Base-by-base conservation (phyloP, 345 rosid genomes). In the Corymbia maculata region DNA sequence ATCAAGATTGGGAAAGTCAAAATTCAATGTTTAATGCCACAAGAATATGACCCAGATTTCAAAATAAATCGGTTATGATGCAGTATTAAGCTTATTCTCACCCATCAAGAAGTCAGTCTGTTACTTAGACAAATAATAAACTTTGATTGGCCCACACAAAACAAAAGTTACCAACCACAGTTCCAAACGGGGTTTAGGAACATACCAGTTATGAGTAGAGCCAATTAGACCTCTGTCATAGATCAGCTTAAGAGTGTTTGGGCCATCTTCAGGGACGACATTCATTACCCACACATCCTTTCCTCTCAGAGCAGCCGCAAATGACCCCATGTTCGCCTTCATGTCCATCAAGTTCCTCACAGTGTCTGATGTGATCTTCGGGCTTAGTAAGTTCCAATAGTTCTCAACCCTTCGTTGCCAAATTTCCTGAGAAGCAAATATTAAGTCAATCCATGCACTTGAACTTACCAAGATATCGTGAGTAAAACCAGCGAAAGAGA, bases 221-320 rank as follows among this genome's bases (percentile, higher is more conserved):
- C 99, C 97, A 44, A 97, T 96, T 59, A 97, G 89, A 90, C 99
- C 98, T 86, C 99, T 92, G 92, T 97, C 99, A 70, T 96, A 96
- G 87, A 97, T 92, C 87, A 96, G 87, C 93, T 96, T 96, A 19
- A 97, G 91, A 21, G 97, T 97, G 93, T 96, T 96, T 47, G 96
- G 98, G 80, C 98, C 98, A 21, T 96, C 96, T 51, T 94, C 93
- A 7, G 96, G 93, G 87, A 95, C 95, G 36, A 96, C 98, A 91
- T 95, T 95, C 99, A 96, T 97, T 85, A 96, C 98, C 99, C 99
- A 97, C 4, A 95, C 97, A 91, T 96, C 95, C 91, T 97, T 97
- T 59, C 88, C 92, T 89, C 92, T 95, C n/a, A 97, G 92, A 57
- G 99, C 98, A 89, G 99, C 98, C 28, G 95, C 99, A 88, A 98